Evolutionary conservation across 257 asterid genomes (phyloP), one percentile per base, ranked within the genome.

Genomic region (Penstemon eatonii): DNA sequence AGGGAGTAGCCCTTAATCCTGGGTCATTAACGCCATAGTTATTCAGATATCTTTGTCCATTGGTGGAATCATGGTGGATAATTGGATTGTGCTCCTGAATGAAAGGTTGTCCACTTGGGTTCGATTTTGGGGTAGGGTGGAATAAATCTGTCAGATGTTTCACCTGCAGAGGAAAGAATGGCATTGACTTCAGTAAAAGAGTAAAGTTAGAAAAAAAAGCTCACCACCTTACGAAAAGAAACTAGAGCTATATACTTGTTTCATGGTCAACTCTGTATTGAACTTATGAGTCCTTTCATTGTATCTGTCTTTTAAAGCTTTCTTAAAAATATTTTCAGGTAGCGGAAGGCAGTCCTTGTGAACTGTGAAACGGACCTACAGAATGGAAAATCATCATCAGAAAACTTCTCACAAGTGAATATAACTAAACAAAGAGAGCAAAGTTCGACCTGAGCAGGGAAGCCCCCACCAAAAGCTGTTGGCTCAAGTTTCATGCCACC

Each of bases 401-500:
- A 58, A 78, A 51, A 45, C 56, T 64, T 54, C 63, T 49, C 11
- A 69, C 43, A 65, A 59, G 3, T 39, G 69, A 6, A 58, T 25
- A 25, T 2, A 39, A 65, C 11, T 36, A 54, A 3, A 68, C 8
- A 39, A 37, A 1, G 67, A 37, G 49, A 75, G 50, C n/a, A 38
- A 13, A 51, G 57, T 8, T 8, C 63, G 62, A 90, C 99, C 99
- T 94, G 99, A 53, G 87, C 96, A 13, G 96, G 97, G 74, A 94
- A 94, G 44, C 70, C 88, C 63, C 97, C 99, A 73, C 85, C 88
- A 60, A 86, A 94, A 51, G 97, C 99, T 63, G 74, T 52, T 40
- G 97, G 96, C 65, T 91, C 96, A 37, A 94, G 96, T 73, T 83
- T 87, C 88, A 89, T 85, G 68, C 99, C 97, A 58, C 99, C 97